A percentile compares a stretch with the other conserved stretches of the same genome.
Evolutionary conservation across 257 asterid genomes (phyloP).

Genomic region (Scutellaria barbata): DNA sequence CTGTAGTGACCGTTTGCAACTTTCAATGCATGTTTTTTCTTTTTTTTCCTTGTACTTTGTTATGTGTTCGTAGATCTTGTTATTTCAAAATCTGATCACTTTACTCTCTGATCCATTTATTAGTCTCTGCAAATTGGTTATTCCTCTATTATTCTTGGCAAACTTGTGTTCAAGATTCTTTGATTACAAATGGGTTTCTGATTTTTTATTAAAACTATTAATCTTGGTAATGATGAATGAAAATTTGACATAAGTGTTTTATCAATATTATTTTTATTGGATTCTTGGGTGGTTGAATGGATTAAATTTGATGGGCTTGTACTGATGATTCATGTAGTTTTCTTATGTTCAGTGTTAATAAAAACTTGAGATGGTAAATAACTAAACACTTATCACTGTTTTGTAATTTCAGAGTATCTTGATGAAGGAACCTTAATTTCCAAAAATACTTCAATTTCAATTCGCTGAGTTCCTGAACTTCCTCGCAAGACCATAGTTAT

Average conservation of each 20-base stretch:
- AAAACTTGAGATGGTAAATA: too few species aligned
- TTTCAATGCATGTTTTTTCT: too few species aligned
- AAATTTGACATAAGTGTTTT: too few species aligned
- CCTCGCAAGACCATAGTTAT: too few species aligned
- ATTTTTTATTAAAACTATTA: background rate
- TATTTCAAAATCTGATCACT: too few species aligned
- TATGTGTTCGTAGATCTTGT: too few species aligned
- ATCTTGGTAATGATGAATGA: too few species aligned
- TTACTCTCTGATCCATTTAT: too few species aligned
- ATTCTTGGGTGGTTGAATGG: conserved; percentile 18
- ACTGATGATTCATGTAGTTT: background rate
- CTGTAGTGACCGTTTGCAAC: too few species aligned
- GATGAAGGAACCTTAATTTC: conserved; percentile 90
- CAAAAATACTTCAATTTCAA: conserved; percentile 87
- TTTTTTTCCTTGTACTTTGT: too few species aligned
- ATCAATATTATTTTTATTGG: background rate
- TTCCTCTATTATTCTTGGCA: conserved; percentile 43
- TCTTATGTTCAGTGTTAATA: too few species aligned
- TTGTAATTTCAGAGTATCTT: conserved; percentile 82
- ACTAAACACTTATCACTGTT: conserved; percentile 51
- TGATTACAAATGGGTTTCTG: conserved; percentile 25
- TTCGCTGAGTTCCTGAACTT: conserved; percentile 98
- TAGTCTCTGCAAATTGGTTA: too few species aligned
- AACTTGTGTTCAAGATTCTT: conserved; percentile 30
- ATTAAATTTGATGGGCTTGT: conserved; percentile 17